Evolutionary conservation across 179 eudicot genomes (phyloP), one percentile per base, ranked within the genome.

Genomic region (Gypsophila paniculata): DNA sequence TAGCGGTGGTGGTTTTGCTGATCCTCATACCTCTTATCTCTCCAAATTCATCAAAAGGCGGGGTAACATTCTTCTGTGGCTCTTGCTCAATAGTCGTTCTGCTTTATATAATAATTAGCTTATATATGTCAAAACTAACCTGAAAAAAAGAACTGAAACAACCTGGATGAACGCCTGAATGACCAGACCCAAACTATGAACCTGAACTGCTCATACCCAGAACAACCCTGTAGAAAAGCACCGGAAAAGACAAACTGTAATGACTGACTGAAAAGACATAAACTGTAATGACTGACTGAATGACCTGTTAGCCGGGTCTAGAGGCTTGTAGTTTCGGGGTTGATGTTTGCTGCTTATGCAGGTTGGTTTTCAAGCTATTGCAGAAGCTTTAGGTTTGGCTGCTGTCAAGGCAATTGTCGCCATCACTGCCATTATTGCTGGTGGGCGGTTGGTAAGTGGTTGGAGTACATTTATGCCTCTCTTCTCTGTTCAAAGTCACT

Each of bases 1-100:
- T 94, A 81, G 99, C 99, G 69, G 99, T 94, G 82, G 99, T 94
- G 82, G 97, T 94, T 78, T 79, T 94, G 83, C 86, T 94, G 80
- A 94, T 94, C 75, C 99, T 94, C 77, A 91, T 94, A 78, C 99
- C 99, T 61, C 94, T 94, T 59, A 85, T 94, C 76, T 94, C 99
- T 77, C 99, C 99, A 73, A 91, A 86, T 86, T 94, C 99, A 26
- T 91, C 99, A 3, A 94, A 94, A 88, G 97, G 99, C 86, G 97
- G 99, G 97, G 99, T 94, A 93, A 85, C 23, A 32, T 32, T 78
- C 81, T 72, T 75, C 53, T 68, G 46, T 39, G 32, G 65, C 48
- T 77, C 39, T 34, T 46, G 42, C 39, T 68, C 23, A 14, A 52
- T 18, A 11, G 59, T 61, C 12, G 11, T 65, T 48, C 46, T 76